Conservation (phyloP, 78 protist species). For the Capsaspora owczarzaki region DNA sequence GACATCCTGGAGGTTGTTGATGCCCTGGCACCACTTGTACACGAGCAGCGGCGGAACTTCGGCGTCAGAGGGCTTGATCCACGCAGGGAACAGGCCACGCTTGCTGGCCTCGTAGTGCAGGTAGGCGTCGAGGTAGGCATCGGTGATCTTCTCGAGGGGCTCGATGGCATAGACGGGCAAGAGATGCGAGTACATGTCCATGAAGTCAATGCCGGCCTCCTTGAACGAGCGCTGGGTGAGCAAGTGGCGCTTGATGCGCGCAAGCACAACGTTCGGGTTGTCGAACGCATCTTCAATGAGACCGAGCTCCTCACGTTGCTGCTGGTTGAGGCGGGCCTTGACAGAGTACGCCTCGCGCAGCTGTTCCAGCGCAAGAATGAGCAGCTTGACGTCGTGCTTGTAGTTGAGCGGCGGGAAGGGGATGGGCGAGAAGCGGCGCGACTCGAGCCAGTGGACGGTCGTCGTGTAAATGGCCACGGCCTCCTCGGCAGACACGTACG, state of each 20-base stretch:
- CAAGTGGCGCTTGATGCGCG: conserved; percentile 96
- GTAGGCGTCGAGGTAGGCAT: conserved; percentile 99
- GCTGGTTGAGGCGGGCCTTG: conserved; percentile 85
- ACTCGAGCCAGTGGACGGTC: conserved; percentile 94
- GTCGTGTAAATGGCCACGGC: conserved; percentile 97
- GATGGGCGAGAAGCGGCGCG: conserved; percentile 89
- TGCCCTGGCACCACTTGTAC: conserved; percentile 99
- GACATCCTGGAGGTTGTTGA: conserved; percentile 88
- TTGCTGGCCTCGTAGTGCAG: conserved; percentile 99
- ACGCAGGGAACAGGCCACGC: conserved; percentile 97
- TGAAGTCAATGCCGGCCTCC: conserved; percentile 91
- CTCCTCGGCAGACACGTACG: conserved; percentile 93
- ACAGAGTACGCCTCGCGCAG: conserved; percentile 93
- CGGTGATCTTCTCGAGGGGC: conserved; percentile 99
- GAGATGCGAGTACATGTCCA: conserved; percentile 94
- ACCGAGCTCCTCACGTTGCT: conserved; percentile 97
- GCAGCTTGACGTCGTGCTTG: conserved; percentile 99
- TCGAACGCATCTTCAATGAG: conserved; percentile 99
- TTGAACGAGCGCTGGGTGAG: conserved; percentile 96
- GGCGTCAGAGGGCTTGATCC: conserved; percentile 99
- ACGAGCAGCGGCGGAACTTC: conserved; percentile 99
- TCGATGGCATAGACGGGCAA: conserved; percentile 96
- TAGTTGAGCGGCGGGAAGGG: conserved; percentile 98
- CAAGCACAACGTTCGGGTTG: conserved; percentile 97
- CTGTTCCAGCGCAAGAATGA: conserved; percentile 95